A percentile compares a stretch with the other conserved stretches of the same genome.
phyloP scores from a whole-genome alignment of 805 yeast species.

The Candida germanica region DNA sequence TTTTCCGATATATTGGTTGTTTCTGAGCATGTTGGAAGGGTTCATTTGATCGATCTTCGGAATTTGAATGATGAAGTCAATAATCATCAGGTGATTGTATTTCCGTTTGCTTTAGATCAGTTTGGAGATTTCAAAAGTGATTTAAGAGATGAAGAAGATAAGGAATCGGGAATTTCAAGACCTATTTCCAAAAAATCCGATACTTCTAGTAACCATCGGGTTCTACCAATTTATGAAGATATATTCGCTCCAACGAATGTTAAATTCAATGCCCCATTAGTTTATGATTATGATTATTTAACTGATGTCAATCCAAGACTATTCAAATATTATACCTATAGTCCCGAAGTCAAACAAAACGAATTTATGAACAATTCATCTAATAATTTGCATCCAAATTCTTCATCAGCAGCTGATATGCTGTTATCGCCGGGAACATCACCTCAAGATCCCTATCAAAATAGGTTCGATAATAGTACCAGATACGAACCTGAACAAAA shows the following conservation, averaged over 20 bases:
- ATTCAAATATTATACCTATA: slow-evolving; percentile 33
- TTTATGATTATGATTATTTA: slow-evolving; percentile 40
- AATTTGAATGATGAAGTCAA: slow-evolving; percentile 38
- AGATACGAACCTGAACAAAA: neutral
- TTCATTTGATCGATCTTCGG: slow-evolving; percentile 80
- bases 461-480: neutral
- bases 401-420: neutral
- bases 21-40: slow-evolving; percentile 82
- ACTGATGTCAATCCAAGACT: slow-evolving; percentile 34
- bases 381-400: too few species aligned
- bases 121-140: slow-evolving; percentile 25
- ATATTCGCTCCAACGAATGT: slow-evolving; percentile 3
- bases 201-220: slow-evolving; percentile 1
- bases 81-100: slow-evolving; percentile 71
- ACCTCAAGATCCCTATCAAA: neutral
- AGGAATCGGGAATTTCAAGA: neutral
- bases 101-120: slow-evolving; percentile 52
- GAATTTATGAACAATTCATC: too few species aligned
- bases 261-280: slow-evolving; percentile 33
- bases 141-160: neutral
- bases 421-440: slow-evolving; percentile 5
- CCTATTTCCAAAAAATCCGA: neutral
- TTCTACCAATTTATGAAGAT: slow-evolving; percentile 13
- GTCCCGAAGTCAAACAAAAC: slow-evolving; percentile 17
- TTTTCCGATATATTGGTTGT: slow-evolving; percentile 74